A percentile compares a stretch with the other conserved stretches of the same genome.
phyloP scores from a whole-genome alignment of 2,329 filamentous ascomycete species.

The Nemania serpens region DNA sequence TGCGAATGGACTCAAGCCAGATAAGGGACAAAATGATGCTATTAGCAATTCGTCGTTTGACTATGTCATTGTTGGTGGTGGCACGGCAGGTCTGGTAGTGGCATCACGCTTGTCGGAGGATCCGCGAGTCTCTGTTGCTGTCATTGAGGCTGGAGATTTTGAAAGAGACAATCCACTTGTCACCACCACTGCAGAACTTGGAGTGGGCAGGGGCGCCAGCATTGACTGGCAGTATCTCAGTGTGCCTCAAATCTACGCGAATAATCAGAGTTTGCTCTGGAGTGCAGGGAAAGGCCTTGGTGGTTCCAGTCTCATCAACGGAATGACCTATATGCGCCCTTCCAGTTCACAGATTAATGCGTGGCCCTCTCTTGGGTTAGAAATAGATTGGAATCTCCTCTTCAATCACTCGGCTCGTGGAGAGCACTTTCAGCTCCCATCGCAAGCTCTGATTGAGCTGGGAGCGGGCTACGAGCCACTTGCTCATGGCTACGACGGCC shows the following conservation, averaged over 20 bases:
- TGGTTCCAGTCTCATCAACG: constrained; percentile 20
- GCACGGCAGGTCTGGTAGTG: constrained; percentile 18
- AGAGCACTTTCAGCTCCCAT: constrained; percentile 17
- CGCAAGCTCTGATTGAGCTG: constrained; percentile 13
- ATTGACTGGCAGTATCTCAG: constrained; percentile 20
- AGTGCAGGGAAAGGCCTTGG: constrained; percentile 21
- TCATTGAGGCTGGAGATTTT: constrained; percentile 19
- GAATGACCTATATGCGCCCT: constrained; percentile 18
- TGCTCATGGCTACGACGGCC: constrained; percentile 15
- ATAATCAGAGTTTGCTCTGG: constrained; percentile 19
- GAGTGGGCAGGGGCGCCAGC: constrained; percentile 12
- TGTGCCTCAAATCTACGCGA: constrained; percentile 18
- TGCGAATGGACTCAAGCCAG: constrained; percentile 11
- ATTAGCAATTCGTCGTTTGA: constrained; percentile 14
- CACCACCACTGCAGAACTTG: constrained; percentile 10
- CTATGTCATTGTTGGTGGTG: constrained; percentile 18
- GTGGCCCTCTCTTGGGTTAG: constrained; percentile 17
- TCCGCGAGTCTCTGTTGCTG: constrained; percentile 19
- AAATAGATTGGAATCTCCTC: constrained; percentile 19
- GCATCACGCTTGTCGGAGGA: constrained; percentile 18
- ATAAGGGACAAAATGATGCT: constrained; percentile 16
- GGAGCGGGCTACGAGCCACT: constrained; percentile 19
- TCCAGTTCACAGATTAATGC: constrained; percentile 14
- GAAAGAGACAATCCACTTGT: constrained; percentile 16
- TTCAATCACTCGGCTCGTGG: constrained; percentile 15